Conservation (phyloP, 2,329 filamentous ascomycete genomes). For the Grosmannia clavigera region DNA sequence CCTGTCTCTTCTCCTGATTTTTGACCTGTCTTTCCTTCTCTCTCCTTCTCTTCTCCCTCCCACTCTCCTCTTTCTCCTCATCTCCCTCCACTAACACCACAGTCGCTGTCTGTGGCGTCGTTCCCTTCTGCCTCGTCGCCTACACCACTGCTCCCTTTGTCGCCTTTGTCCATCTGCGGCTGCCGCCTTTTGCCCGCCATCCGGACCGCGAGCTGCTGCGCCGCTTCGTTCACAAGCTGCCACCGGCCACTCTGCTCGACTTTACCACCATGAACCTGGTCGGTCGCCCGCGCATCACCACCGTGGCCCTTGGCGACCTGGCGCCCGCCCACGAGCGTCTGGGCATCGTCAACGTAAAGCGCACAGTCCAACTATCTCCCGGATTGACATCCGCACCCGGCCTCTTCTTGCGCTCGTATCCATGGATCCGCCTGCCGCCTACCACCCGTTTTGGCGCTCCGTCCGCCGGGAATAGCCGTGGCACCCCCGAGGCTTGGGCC, state of each 20-base stretch:
- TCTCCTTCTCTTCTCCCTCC: background rate
- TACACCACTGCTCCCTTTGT: conserved; percentile 60
- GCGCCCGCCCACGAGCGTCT: conserved; percentile 17
- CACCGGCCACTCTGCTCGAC: conserved; percentile 32
- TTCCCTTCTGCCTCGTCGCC: conserved; percentile 51
- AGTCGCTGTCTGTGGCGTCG: conserved; percentile 47
- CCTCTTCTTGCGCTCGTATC: conserved; percentile 17
- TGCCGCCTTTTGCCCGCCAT: conserved; percentile 52
- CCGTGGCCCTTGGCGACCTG: conserved; percentile 22
- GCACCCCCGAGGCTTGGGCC: conserved; percentile 20
- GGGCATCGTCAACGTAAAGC: conserved; percentile 25
- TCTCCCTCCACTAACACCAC: background rate
- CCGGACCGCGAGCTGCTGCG: conserved; percentile 33
- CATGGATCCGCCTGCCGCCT: conserved; percentile 21
- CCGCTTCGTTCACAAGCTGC: conserved; percentile 36
- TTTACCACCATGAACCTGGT: conserved; percentile 44
- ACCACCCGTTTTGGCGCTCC: conserved; percentile 19
- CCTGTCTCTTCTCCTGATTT: background rate
- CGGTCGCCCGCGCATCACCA: conserved; percentile 35
- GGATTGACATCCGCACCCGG: background rate
- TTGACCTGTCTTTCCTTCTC: too few relatives aligned
- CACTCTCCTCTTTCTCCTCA: background rate
- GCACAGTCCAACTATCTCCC: background rate
- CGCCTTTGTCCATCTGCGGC: conserved; percentile 54
- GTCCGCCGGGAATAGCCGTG: conserved; percentile 6